These are phyloP conservation scores for Hyaloscypha hepaticicola DNA, from an alignment of 495 filamentous ascomycete genomes.

Conservation along the genomic window DNA sequence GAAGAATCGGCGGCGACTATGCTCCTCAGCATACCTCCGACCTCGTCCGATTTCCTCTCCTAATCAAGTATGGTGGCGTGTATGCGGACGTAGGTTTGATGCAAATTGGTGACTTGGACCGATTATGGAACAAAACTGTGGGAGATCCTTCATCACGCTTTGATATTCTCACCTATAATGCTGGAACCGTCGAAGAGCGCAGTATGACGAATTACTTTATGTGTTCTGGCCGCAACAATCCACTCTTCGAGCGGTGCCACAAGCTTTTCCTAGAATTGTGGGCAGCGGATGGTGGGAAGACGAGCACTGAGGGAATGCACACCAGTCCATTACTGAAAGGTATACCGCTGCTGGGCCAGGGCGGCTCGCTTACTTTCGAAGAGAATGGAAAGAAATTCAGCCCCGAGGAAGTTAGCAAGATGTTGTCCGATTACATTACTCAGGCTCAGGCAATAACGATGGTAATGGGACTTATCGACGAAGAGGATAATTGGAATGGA, in stretches of 20 bases:
- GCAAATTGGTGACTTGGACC: conserved; percentile 55
- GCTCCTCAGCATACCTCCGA: conserved; percentile 54
- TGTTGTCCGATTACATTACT: conserved; percentile 54
- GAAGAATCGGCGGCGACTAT: conserved; percentile 46
- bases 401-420: conserved; percentile 36
- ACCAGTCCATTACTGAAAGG: conserved; percentile 45
- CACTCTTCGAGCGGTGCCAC: conserved; percentile 50
- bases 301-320: conserved; percentile 52
- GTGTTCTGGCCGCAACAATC: conserved; percentile 40
- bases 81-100: conserved; percentile 56
- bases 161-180: conserved; percentile 48
- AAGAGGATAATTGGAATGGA: conserved; percentile 52
- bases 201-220: conserved; percentile 52
- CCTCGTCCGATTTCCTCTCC: conserved; percentile 53
- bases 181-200: conserved; percentile 35
- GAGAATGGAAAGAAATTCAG: conserved; percentile 29
- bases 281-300: conserved; percentile 47
- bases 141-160: conserved; percentile 44
- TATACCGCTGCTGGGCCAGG: conserved; percentile 38
- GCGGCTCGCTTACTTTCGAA: conserved; percentile 12
- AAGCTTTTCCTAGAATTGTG: conserved; percentile 48
- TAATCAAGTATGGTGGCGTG: conserved; percentile 54
- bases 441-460: conserved; percentile 49
- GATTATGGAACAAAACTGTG: conserved; percentile 48
- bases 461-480: conserved; percentile 52